These are phyloP conservation scores for Boletus subcaerulescens DNA, from an alignment of 768 basidiomycete genomes.

Conservation along the genomic window DNA sequence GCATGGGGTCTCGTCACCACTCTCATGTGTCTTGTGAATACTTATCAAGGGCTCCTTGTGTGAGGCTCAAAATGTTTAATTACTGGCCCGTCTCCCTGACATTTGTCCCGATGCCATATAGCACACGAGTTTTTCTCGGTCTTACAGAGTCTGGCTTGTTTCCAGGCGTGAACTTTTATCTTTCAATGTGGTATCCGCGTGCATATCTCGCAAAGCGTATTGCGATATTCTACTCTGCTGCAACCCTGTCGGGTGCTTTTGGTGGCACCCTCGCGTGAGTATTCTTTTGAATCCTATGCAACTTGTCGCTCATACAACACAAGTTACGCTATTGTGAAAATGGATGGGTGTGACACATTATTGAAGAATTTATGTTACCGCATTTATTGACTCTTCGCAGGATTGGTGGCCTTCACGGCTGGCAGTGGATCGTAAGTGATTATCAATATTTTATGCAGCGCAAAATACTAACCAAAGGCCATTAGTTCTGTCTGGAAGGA, in stretches of 20 bases:
- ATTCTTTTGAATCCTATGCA: not conserved
- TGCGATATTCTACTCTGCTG: slow-evolving; percentile 61
- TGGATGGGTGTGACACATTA: slow-evolving; percentile 33
- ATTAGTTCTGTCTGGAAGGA: slow-evolving; percentile 34
- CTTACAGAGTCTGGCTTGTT: slow-evolving; percentile 45
- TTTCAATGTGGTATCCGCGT: slow-evolving; percentile 60
- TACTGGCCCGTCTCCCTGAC: not conserved
- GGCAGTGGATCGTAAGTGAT: slow-evolving; percentile 39
- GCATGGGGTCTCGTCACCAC: slow-evolving; percentile 38
- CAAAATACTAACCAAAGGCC: not conserved
- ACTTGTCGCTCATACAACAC: not conserved
- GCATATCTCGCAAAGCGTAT: slow-evolving; percentile 55
- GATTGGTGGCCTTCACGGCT: slow-evolving; percentile 31
- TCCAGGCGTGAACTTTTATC: slow-evolving; percentile 40
- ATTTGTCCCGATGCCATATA: slow-evolving; percentile 3
- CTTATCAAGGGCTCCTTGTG: slow-evolving; percentile 28
- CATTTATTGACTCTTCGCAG: slow-evolving; percentile 2
- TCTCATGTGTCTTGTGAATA: slow-evolving; percentile 37
- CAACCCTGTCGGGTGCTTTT: slow-evolving; percentile 51
- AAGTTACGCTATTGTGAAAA: slow-evolving; percentile 36
- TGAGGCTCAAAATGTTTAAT: slow-evolving; percentile 18
- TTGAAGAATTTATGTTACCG: slow-evolving; percentile 1
- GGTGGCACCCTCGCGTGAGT: slow-evolving; percentile 50
- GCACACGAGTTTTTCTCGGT: slow-evolving; percentile 44
- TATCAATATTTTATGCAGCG: not conserved